Base-by-base conservation (phyloP, 2,329 filamentous ascomycete genomes). In the Fusarium oligoseptatum region DNA sequence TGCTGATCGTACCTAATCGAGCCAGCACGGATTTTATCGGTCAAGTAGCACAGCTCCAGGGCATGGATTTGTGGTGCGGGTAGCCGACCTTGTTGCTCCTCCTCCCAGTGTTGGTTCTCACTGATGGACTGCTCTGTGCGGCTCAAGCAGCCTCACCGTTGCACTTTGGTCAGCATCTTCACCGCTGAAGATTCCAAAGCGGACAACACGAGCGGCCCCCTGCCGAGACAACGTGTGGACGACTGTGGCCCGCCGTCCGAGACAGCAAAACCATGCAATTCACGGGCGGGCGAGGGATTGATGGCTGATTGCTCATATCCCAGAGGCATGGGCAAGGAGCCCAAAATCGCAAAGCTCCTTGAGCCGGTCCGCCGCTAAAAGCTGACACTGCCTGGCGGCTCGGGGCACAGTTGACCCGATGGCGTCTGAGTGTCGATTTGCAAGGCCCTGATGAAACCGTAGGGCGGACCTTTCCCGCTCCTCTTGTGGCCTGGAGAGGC, bases 351-450 rank as follows among this genome's bases (percentile, higher is more conserved):
- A 58, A 62, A 22, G 62, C 56, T 62, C 45, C 45, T 36, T 39
- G 27, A 50, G 29, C 20, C 48, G 20, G 57, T 32, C 29, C 32
- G 34, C 48, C 52, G 39, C 72, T 72, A 74, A 74, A 74, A 66
- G 71, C 68, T 74, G 64, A 72, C 72, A 60, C 17, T 66, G 57
- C 41, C 41, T 68, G 24, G 29, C 41, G 43, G 61, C 34, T 50
- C 43, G 27, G 57, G 48, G 8, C 48, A 41, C 43, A 72, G 41
- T 72, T 66, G 65, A 36, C 64, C 55, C 50, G 60, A 58, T 57
- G 27, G 58, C 61, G 45, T 27, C 32, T 63, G 41, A 43, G 41
- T 61, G 58, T 48, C n/a, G 29, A 39, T 22, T 32, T 60, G 11
- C 29, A 32, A 2, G 8, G 57, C 12, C 15, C 41, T 43, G 37